Conservation (phyloP, 2,329 filamentous ascomycete species). For the Claviceps fusiformis region DNA sequence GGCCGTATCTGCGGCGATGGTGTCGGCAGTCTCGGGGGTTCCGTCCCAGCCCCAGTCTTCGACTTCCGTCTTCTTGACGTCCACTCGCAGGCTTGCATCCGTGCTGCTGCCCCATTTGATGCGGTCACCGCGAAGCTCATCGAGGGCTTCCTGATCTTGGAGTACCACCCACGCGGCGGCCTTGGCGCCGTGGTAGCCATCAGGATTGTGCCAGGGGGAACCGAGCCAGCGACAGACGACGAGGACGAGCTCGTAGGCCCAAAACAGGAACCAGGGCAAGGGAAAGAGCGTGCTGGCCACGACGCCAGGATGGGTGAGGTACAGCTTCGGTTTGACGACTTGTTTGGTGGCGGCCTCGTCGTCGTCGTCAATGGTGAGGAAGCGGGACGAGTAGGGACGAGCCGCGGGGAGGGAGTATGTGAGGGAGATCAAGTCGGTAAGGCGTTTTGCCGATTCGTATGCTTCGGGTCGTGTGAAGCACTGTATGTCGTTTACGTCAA, state of each 20-base stretch:
- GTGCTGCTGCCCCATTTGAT: slow-evolving; percentile 77
- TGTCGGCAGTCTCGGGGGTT: slow-evolving; percentile 31
- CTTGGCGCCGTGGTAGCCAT: slow-evolving; percentile 63
- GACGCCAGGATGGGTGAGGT: slow-evolving; percentile 76
- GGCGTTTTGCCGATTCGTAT: slow-evolving; percentile 78
- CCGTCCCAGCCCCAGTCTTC: slow-evolving; percentile 73
- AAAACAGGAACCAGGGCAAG: slow-evolving; percentile 54
- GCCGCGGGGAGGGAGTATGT: slow-evolving; percentile 56
- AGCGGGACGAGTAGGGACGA: slow-evolving; percentile 40
- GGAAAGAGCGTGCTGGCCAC: slow-evolving; percentile 72
- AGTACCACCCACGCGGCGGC: slow-evolving; percentile 70
- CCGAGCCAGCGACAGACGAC: slow-evolving; percentile 64
- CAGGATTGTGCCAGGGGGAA: slow-evolving; percentile 74
- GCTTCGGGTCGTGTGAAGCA: slow-evolving; percentile 46
- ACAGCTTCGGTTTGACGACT: slow-evolving; percentile 44
- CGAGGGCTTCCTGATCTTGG: slow-evolving; percentile 47
- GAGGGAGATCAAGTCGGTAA: slow-evolving; percentile 73
- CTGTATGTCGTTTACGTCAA: slow-evolving; percentile 63
- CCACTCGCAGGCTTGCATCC: slow-evolving; percentile 41
- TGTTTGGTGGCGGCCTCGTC: slow-evolving; percentile 3
- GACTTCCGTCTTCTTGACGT: slow-evolving; percentile 66
- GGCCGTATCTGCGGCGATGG: slow-evolving; percentile 27
- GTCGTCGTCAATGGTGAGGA: slow-evolving; percentile 29
- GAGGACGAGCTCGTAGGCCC: slow-evolving; percentile 54
- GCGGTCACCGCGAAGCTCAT: slow-evolving; percentile 39